Conservation (phyloP, 1,139 yeast species). For the Spencermartinsiella ligniputridi region DNA sequence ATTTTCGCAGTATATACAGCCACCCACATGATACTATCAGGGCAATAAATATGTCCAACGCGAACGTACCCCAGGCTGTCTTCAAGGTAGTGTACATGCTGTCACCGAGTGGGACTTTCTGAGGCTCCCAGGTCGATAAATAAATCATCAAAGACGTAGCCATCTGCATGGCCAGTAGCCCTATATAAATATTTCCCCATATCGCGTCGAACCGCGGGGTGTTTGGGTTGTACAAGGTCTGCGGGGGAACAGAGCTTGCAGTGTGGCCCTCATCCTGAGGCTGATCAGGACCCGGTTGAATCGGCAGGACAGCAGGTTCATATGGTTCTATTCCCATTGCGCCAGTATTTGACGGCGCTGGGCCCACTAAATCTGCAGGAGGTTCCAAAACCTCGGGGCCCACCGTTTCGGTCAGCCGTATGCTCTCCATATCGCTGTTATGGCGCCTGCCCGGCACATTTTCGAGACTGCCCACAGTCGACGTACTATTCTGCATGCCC, state of each 20-base stretch:
- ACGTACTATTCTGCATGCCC: slow-evolving; percentile 3
- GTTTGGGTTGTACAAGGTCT: slow-evolving; percentile 15
- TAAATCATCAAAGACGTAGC: slow-evolving; percentile 36
- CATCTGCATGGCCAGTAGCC: slow-evolving; percentile 28
- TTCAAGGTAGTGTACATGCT: slow-evolving; percentile 31
- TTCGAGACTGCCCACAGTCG: slow-evolving; percentile 5
- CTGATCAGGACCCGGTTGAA: slow-evolving; percentile 10
- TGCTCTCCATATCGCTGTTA: slow-evolving; percentile 9
- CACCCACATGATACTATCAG: slow-evolving; percentile 32
- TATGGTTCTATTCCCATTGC: slow-evolving; percentile 21
- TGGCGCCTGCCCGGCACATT: slow-evolving; percentile 6
- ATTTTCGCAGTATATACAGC: slow-evolving; percentile 32
- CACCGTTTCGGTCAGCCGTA: neutral
- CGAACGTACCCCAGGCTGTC: slow-evolving; percentile 29
- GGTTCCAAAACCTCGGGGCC: slow-evolving; percentile 23
- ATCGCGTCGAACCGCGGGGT: slow-evolving; percentile 24
- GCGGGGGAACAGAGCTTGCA: slow-evolving; percentile 16
- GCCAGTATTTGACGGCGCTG: slow-evolving; percentile 11
- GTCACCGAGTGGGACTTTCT: slow-evolving; percentile 30
- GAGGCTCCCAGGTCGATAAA: slow-evolving; percentile 30
- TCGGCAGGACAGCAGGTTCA: slow-evolving; percentile 21
- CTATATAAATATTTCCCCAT: slow-evolving; percentile 32
- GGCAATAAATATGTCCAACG: slow-evolving; percentile 30
- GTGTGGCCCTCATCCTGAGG: slow-evolving; percentile 5
- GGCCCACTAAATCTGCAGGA: slow-evolving; percentile 25